phyloP scores from a whole-genome alignment of 1,284 basidiomycete species.

The Apiotrichum siamense region DNA sequence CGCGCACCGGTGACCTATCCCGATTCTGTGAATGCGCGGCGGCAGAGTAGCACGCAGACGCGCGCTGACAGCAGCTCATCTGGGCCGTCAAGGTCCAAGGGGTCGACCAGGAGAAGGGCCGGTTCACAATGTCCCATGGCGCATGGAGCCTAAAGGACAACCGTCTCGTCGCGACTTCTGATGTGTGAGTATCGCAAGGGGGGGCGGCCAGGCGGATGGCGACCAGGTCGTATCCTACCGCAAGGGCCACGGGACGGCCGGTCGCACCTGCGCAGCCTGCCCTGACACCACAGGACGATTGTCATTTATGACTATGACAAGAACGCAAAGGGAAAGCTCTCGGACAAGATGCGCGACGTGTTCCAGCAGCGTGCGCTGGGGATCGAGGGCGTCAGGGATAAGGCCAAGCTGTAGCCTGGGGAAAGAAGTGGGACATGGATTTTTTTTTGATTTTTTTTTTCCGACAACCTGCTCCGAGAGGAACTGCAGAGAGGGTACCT shows the following conservation, averaged over 20 bases:
- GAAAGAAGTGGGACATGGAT: too few species aligned
- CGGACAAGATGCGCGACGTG: constrained; percentile 21
- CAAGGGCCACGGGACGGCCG: neutral
- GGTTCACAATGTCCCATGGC: constrained; percentile 26
- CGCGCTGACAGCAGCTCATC: constrained; percentile 2
- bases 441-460: too few species aligned
- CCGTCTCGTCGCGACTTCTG: constrained; percentile 24
- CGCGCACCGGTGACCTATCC: constrained; percentile 38
- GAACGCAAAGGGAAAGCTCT: constrained; percentile 28
- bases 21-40: constrained; percentile 33
- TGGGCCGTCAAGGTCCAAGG: constrained; percentile 22
- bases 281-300: constrained; percentile 20
- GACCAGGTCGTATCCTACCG: too few species aligned
- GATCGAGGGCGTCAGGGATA: neutral
- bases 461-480: too few species aligned
- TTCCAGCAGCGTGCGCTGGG: constrained; percentile 14
- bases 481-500: too few species aligned
- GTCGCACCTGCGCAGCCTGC: neutral
- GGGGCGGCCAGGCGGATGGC: too few species aligned
- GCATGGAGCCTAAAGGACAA: constrained; percentile 35
- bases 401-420: neutral
- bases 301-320: constrained; percentile 42
- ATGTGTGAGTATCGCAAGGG: too few species aligned
- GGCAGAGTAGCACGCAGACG: too few species aligned
- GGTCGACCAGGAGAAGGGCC: constrained; percentile 25